Evolutionary conservation across 345 rosid genomes (phyloP), one percentile per base, ranked within the genome.

Genomic region (Cochlearia excelsa): DNA sequence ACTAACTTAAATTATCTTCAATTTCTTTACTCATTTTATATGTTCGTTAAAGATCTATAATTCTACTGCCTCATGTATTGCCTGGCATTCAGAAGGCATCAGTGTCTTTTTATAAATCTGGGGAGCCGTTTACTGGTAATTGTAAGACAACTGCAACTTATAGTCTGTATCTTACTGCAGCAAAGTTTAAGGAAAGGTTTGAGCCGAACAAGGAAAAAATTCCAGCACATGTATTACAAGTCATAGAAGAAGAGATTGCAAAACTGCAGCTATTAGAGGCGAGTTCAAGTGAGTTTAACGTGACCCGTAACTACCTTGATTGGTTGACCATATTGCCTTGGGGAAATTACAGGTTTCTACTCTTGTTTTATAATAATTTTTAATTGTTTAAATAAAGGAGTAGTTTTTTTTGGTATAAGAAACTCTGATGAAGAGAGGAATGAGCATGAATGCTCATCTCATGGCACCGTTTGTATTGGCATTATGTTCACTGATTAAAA

Each of bases 221-320:
- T 67, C 99, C 99, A 8, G 75, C 84, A 33, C 94, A 87, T 65
- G 83, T 94, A 46, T 67, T 87, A 77, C 97, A 90, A 85, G 97
- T 90, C 57, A 90, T 90, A 55, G 96, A 93, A 74, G 99, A 94
- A 76, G 99, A 94, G 80, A 90, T 94, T 57, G 87, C 96, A 48
- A 94, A 94, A 68, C 75, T 94, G 79, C 97, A 90, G 83, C 86
- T 94, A 56, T 79, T 94, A 75, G 99, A 94, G 75, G 95, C 99
- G 61, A 94, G 99, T 76, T 94, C 99, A 28, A 94, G 99, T 79
- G 99, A 94, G 81, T 94, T 94, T 80, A 94, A 90, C 73, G 99
- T 94, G 55, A 94, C 99, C 71, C 95, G 99, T 62, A 94, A 87
- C 74, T 94, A 94, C 79, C 80, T 94, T 72, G 99, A 94, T 81